Base-by-base conservation (phyloP, 768 basidiomycete genomes). In the Chalciporus piperatus region DNA sequence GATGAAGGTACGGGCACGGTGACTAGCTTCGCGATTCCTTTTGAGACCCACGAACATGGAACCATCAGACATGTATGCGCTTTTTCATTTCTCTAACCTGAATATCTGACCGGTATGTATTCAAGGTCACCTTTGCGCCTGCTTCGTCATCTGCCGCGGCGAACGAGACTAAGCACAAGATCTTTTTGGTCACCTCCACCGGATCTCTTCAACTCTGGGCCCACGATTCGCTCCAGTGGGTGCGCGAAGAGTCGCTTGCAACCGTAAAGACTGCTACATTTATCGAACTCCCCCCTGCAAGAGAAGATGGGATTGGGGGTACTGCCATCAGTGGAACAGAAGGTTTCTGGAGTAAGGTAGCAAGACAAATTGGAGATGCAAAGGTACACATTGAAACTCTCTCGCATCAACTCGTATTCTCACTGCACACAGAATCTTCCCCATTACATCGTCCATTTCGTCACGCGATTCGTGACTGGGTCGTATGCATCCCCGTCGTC, bases 161-260 rank as follows among this genome's bases (percentile, higher is more conserved):
- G 48, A 70, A 62, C 7, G 70, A 77, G 16, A 55, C 74, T 73
- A 78, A 16, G 51, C 48, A 64, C 28, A 64, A 52, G 50, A 37
- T 84, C 6, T 64, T 84, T 17, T 48, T 92, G 17, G 83, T 84
- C 1, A 89, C 89, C 0, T 79, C 81, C n/a, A 85, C 87, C 2
- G 92, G 91, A 10, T 75, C 89, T 4, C 60, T 94, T 23, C 87
- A 93, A 58, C 69, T 87, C 9, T 91, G 91, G 88, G 72, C 81
- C 42, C 76, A 79, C 20, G 73, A 81, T 25, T 62, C 73, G 32
- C 70, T 82, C 25, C 74, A 78, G 25, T 96, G 92, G 92, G 80
- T 78, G 0, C 77, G 93, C 43, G 93, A 96, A 62, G 94, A 98
- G 63, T 77, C 81, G 2, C 74, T 96, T 10, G 73, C 89, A 0